Evolutionary conservation across 371 early-diverging fungal genomes (phyloP).

Genomic region (Rhizopus stolonifer): DNA sequence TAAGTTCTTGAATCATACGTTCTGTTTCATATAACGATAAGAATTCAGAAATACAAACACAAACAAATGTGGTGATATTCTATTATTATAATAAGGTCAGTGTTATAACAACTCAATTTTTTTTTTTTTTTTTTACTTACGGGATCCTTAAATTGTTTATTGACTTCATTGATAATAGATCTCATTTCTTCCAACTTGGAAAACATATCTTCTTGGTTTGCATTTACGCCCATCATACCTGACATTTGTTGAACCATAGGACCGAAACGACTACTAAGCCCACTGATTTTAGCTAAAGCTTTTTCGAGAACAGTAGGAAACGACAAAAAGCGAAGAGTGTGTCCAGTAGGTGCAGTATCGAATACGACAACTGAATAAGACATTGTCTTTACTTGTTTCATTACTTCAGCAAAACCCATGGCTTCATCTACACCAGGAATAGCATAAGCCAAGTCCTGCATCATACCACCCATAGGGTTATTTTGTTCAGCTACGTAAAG

Average conservation of each 20-base stretch:
- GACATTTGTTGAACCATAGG: constrained; percentile 92
- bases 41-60: constrained; percentile 98
- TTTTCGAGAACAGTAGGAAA: constrained; percentile 97
- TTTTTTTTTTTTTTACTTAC: too few species aligned
- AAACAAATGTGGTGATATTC: constrained; percentile 97
- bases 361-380: constrained; percentile 97
- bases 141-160: constrained; percentile 95
- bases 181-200: constrained; percentile 93
- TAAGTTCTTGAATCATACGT: constrained; percentile 98
- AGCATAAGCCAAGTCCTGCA: constrained; percentile 96
- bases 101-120: too few species aligned
- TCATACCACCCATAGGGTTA: constrained; percentile 82
- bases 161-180: constrained; percentile 92
- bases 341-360: constrained; percentile 99
- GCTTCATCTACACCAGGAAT: constrained; percentile 99
- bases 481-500: constrained; percentile 71
- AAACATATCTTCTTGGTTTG: constrained; percentile 93
- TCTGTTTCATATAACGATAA: constrained; percentile 98
- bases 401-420: constrained; percentile 98
- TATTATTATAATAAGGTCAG: constrained; percentile 23
- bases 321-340: constrained; percentile 96
- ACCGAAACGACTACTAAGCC: constrained; percentile 90
- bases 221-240: constrained; percentile 95
- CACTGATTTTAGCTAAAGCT: constrained; percentile 92
- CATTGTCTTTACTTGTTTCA: constrained; percentile 99